phyloP scores from a whole-genome alignment of 768 basidiomycete species.

The Dictyophora rubrovolvata region DNA sequence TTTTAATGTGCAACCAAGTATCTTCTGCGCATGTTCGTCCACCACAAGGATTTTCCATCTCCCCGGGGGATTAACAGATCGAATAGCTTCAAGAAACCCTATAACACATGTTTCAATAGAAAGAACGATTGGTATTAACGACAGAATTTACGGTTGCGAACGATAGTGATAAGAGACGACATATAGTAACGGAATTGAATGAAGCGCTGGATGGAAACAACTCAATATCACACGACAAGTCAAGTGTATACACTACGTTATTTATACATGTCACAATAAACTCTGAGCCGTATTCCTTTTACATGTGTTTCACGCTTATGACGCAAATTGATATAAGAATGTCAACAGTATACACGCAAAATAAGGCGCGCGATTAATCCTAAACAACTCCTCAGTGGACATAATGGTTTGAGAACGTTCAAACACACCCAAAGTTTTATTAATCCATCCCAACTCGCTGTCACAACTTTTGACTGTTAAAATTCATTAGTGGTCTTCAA shows the following conservation, averaged over 20 bases:
- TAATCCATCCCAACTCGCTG: conserved; percentile 94
- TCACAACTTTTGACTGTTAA: conserved; percentile 88
- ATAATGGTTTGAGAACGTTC: neutral
- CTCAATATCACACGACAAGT: neutral
- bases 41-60: conserved; percentile 98
- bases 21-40: conserved; percentile 80
- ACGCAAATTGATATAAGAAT: too few relatives aligned
- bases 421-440: conserved; percentile 91
- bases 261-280: neutral
- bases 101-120: neutral
- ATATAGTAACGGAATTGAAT: conserved; percentile 17
- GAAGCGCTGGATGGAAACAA: neutral
- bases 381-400: neutral
- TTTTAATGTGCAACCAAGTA: conserved; percentile 79
- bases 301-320: too few relatives aligned
- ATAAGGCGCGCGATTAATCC: too few relatives aligned
- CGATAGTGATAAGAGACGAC: conserved; percentile 36
- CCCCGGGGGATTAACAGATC: conserved; percentile 75
- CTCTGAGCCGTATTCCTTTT: neutral
- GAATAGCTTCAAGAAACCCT: conserved; percentile 85
- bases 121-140: conserved; percentile 2
- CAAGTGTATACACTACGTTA: neutral
- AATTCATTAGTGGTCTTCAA: conserved; percentile 15
- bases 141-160: conserved; percentile 34
- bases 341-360: too few relatives aligned